Conservation (phyloP, 2,329 filamentous ascomycete species). For the Sclerotinia nivalis region DNA sequence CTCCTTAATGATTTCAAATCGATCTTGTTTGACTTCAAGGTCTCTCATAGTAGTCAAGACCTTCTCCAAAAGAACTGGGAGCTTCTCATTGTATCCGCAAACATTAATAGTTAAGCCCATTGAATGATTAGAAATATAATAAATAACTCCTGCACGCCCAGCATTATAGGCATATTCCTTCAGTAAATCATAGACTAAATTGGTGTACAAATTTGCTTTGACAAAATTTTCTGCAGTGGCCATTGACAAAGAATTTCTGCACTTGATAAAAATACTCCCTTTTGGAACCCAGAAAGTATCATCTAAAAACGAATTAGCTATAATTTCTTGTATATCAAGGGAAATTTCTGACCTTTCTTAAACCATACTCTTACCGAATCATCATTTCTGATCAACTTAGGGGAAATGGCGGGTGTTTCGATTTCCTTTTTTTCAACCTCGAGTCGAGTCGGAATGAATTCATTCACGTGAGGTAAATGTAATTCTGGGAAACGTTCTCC, state of each 20-base stretch:
- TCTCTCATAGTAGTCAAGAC: slow-evolving; percentile 82
- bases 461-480: slow-evolving; percentile 87
- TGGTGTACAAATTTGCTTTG: slow-evolving; percentile 77
- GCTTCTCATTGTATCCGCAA: slow-evolving; percentile 94
- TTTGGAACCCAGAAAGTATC: slow-evolving; percentile 98
- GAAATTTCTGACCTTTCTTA: slow-evolving; percentile 63
- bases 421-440: slow-evolving; percentile 94
- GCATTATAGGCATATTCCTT: slow-evolving; percentile 96
- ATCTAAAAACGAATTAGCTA: slow-evolving; percentile 49
- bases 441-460: slow-evolving; percentile 90
- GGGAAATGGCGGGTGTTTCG: slow-evolving; percentile 69
- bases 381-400: slow-evolving; percentile 84
- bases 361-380: slow-evolving; percentile 82
- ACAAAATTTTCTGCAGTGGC: slow-evolving; percentile 76
- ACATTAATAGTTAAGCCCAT: slow-evolving; percentile 77
- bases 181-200: slow-evolving; percentile 85
- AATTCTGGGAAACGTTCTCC: slow-evolving; percentile 66
- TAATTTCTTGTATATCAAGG: not conserved
- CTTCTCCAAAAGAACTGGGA: slow-evolving; percentile 86
- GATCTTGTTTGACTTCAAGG: slow-evolving; percentile 76
- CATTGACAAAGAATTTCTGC: slow-evolving; percentile 77
- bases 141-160: slow-evolving; percentile 84
- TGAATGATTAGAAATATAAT: slow-evolving; percentile 69
- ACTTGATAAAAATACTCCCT: slow-evolving; percentile 78
- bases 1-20: slow-evolving; percentile 91